Conservation (phyloP, 164 flowering plant species). For the Magnolia changhungtana region DNA sequence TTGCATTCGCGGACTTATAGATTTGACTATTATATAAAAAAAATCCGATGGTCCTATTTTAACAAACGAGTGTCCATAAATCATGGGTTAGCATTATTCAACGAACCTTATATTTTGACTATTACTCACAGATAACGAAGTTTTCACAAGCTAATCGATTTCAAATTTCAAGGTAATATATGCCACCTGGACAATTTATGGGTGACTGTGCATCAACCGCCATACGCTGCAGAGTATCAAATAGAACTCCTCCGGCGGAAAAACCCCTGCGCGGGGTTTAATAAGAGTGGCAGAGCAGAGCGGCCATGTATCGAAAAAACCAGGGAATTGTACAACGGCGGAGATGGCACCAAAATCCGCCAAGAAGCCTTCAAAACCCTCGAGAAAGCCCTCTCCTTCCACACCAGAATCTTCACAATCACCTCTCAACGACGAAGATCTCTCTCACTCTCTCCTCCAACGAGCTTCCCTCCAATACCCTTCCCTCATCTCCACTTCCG, state of each 20-base stretch:
- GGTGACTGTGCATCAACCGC: too few species aligned
- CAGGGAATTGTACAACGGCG: neutral
- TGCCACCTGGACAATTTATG: too few species aligned
- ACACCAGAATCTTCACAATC: neutral
- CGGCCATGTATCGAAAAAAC: neutral
- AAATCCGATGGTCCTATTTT: too few species aligned
- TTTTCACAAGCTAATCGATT: too few species aligned
- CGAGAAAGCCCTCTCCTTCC: neutral
- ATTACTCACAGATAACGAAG: too few species aligned
- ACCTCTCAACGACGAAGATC: constrained; percentile 21
- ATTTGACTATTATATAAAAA: too few species aligned
- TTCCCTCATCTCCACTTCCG: constrained; percentile 46
- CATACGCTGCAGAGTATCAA: neutral
- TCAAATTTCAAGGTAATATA: too few species aligned
- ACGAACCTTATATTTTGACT: too few species aligned
- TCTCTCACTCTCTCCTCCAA: constrained; percentile 16
- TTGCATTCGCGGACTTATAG: too few species aligned
- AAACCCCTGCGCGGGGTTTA: neutral
- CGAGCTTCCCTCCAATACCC: constrained; percentile 61
- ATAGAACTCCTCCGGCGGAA: neutral
- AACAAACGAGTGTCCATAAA: too few species aligned
- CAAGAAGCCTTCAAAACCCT: neutral
- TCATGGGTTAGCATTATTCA: too few species aligned
- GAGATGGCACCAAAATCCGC: constrained; percentile 6
- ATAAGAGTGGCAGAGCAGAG: neutral